Conservation (phyloP, 2,329 filamentous ascomycete species). For the Ceratocystis harringtonii region DNA sequence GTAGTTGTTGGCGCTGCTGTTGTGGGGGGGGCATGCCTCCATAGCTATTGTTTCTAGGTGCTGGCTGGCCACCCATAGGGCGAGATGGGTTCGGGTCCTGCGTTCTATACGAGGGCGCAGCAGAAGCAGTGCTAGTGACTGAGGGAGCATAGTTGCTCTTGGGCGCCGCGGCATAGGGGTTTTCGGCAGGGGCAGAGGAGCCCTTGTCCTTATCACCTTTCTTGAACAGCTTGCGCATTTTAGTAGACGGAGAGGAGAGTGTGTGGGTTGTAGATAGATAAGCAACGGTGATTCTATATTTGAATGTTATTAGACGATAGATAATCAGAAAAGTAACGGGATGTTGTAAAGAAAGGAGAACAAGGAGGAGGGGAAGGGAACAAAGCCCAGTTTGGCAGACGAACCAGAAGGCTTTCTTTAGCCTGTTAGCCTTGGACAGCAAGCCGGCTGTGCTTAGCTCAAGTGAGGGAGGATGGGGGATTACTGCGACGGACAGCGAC, state of each 20-base stretch:
- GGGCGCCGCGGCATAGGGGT: conserved; percentile 16
- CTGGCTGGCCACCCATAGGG: conserved; percentile 17
- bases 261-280: not conserved
- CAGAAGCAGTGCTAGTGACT: conserved; percentile 9
- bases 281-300: not conserved
- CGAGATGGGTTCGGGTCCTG: conserved; percentile 13
- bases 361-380: not conserved
- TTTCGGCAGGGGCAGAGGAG: conserved; percentile 13
- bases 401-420: conserved; percentile 3
- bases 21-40: conserved; percentile 4
- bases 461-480: not conserved
- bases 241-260: not conserved
- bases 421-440: not conserved
- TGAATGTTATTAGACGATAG: not conserved
- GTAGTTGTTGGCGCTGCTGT: conserved; percentile 18
- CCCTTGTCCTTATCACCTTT: conserved; percentile 15
- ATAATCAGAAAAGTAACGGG: not conserved
- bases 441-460: not conserved
- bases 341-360: not conserved
- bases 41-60: conserved; percentile 20
- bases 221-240: conserved; percentile 17
- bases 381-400: not conserved
- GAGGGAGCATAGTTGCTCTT: conserved; percentile 14
- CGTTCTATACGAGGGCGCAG: conserved; percentile 13
- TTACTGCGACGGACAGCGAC: not conserved